Evolutionary conservation across 805 yeast genomes (phyloP).

Genomic region (Kuraishia capsulata): DNA sequence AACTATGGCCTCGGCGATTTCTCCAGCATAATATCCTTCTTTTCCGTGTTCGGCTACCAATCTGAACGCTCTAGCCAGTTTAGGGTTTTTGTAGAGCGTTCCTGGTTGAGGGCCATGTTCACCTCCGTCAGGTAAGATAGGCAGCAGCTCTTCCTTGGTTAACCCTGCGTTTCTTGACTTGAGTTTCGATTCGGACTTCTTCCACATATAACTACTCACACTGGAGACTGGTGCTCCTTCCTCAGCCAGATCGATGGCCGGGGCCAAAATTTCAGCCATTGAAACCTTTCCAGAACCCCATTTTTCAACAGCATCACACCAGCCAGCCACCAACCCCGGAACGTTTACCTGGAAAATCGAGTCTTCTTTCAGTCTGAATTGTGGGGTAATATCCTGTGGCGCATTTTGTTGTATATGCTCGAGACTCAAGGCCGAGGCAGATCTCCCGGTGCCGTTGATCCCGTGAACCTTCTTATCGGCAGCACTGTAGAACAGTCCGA

Average conservation of each 20-base stretch:
- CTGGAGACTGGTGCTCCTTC: slow-evolving; percentile 58
- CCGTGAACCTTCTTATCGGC: slow-evolving; percentile 47
- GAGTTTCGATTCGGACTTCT: slow-evolving; percentile 28
- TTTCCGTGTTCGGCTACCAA: slow-evolving; percentile 48
- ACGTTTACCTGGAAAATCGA: slow-evolving; percentile 59
- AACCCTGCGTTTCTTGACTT: slow-evolving; percentile 19
- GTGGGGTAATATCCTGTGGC: slow-evolving; percentile 33
- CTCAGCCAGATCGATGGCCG: slow-evolving; percentile 64
- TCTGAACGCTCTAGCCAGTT: slow-evolving; percentile 44
- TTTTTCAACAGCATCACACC: slow-evolving; percentile 57
- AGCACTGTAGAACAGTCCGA: slow-evolving; percentile 48
- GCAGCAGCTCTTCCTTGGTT: slow-evolving; percentile 17
- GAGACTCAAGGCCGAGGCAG: slow-evolving; percentile 41
- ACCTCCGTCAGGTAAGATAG: slow-evolving; percentile 28
- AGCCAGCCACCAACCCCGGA: slow-evolving; percentile 76
- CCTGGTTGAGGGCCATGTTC: slow-evolving; percentile 48
- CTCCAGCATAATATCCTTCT: slow-evolving; percentile 62
- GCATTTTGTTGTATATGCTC: slow-evolving; percentile 33
- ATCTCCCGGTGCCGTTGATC: slow-evolving; percentile 68
- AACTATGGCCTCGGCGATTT: slow-evolving; percentile 58
- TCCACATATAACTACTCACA: slow-evolving; percentile 46
- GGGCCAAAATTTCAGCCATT: slow-evolving; percentile 46
- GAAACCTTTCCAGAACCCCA: slow-evolving; percentile 71
- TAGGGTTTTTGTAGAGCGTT: slow-evolving; percentile 41
- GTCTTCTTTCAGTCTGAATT: slow-evolving; percentile 35